Evolutionary conservation across 1,139 yeast species (phyloP).

Genomic region (Taiozyma sp.): DNA sequence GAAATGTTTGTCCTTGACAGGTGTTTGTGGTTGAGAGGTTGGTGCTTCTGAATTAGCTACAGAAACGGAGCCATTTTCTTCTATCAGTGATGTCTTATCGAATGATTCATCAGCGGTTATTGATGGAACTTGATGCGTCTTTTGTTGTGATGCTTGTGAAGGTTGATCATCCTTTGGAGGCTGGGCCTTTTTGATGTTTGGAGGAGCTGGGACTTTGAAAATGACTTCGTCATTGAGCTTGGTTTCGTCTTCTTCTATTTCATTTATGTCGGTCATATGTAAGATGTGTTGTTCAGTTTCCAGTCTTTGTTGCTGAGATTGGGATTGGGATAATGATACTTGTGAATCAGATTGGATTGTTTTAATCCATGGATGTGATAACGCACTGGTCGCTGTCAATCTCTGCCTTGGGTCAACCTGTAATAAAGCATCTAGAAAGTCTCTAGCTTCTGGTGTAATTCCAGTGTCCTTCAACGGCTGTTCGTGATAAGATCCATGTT

Average conservation of each 20-base stretch:
- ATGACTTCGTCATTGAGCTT: constrained; percentile 16
- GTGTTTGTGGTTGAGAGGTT: neutral
- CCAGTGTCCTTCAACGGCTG: constrained; percentile 70
- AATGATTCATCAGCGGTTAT: constrained; percentile 14
- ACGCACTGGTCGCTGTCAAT: constrained; percentile 67
- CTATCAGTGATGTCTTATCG: constrained; percentile 19
- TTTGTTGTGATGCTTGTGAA: constrained; percentile 11
- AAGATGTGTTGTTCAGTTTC: constrained; percentile 35
- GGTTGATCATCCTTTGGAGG: constrained; percentile 7
- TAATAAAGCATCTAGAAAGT: constrained; percentile 62
- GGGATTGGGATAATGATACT: constrained; percentile 65
- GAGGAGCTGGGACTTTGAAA: constrained; percentile 32
- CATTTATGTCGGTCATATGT: constrained; percentile 8
- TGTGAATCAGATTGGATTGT: constrained; percentile 30
- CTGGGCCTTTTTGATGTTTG: constrained; percentile 15
- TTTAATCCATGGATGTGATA: constrained; percentile 55
- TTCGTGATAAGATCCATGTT: constrained; percentile 74
- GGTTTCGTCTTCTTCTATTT: constrained; percentile 6
- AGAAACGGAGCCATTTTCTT: neutral
- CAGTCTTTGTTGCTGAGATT: constrained; percentile 58
- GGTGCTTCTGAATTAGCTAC: neutral
- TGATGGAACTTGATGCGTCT: neutral
- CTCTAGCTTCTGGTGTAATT: constrained; percentile 60
- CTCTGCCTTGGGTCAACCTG: constrained; percentile 72
- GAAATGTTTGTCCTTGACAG: constrained; percentile 5